phyloP scores from a whole-genome alignment of 2,329 filamentous ascomycete genomes.

The Trichophyton benhamiae region DNA sequence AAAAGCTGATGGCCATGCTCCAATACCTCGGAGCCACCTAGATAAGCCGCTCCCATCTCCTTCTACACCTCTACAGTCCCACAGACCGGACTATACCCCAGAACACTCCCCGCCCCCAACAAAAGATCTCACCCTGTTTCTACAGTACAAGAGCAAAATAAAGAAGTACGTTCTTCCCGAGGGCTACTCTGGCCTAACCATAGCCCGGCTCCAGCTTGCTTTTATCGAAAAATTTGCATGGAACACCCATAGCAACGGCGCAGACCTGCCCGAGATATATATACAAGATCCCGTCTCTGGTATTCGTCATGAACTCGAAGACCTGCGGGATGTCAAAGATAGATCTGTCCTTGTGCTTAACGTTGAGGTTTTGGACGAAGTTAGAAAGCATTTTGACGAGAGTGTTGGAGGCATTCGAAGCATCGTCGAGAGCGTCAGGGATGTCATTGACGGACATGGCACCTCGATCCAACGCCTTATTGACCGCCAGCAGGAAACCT shows the following conservation, averaged over 20 bases:
- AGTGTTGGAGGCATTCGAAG: conserved; percentile 67
- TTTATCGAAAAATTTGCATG: conserved; percentile 99
- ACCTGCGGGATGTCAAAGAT: conserved; percentile 86
- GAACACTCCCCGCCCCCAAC: conserved; percentile 54
- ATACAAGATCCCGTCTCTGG: conserved; percentile 93
- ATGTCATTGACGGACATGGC: conserved; percentile 71
- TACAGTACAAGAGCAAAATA: conserved; percentile 93
- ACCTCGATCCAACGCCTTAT: conserved; percentile 73
- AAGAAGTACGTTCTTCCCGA: conserved; percentile 89
- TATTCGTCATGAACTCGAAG: conserved; percentile 91
- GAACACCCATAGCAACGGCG: conserved; percentile 91
- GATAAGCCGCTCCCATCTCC: conserved; percentile 2
- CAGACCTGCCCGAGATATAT: conserved; percentile 90
- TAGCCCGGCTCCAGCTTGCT: conserved; percentile 78
- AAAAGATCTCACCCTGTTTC: conserved; percentile 83
- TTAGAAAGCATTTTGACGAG: conserved; percentile 92
- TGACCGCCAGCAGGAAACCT: conserved; percentile 77
- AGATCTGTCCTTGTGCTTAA: conserved; percentile 90
- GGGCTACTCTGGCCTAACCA: conserved; percentile 70
- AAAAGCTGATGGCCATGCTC: neutral
- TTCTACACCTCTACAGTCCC: conserved; percentile 8
- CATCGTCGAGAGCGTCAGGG: conserved; percentile 75
- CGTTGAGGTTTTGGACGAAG: conserved; percentile 83
- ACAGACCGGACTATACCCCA: conserved; percentile 33
- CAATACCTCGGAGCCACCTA: neutral